phyloP scores from a whole-genome alignment of 2,329 filamentous ascomycete species.

The Sphaceloma murrayae region DNA sequence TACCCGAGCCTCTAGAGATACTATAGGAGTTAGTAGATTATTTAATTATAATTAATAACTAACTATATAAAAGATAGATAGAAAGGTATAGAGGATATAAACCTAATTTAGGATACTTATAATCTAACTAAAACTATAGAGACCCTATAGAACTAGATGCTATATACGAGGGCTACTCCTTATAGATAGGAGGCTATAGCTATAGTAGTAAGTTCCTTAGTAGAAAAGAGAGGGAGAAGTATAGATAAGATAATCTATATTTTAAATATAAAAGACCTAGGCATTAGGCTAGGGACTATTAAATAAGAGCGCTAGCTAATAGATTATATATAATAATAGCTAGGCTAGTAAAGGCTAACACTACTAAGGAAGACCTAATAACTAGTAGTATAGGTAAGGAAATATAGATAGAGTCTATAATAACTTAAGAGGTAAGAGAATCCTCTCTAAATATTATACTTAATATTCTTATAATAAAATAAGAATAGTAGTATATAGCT shows the following conservation, averaged over 20 bases:
- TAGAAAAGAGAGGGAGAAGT: conserved; percentile 1
- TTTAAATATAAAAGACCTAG: conserved; percentile 6
- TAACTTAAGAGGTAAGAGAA: background rate
- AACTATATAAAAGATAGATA: background rate
- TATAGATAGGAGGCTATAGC: background rate
- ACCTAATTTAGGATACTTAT: background rate
- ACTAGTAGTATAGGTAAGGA: background rate
- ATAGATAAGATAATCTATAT: background rate
- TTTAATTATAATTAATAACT: background rate
- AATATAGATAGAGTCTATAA: background rate
- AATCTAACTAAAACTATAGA: background rate
- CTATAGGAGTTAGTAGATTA: background rate
- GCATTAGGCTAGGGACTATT: background rate
- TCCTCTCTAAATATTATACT: background rate
- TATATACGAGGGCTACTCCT: background rate
- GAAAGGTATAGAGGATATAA: background rate
- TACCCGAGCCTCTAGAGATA: background rate
- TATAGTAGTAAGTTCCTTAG: background rate
- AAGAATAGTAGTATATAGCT: background rate
- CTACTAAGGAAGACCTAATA: conserved; percentile 1
- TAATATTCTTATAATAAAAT: background rate
- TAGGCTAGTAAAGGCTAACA: conserved; percentile 6
- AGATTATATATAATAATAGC: conserved; percentile 3
- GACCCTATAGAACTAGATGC: conserved; percentile 2
- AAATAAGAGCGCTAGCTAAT: background rate